Evolutionary conservation across 1,139 yeast species (phyloP).

Genomic region (Hanseniaspora uvarum): DNA sequence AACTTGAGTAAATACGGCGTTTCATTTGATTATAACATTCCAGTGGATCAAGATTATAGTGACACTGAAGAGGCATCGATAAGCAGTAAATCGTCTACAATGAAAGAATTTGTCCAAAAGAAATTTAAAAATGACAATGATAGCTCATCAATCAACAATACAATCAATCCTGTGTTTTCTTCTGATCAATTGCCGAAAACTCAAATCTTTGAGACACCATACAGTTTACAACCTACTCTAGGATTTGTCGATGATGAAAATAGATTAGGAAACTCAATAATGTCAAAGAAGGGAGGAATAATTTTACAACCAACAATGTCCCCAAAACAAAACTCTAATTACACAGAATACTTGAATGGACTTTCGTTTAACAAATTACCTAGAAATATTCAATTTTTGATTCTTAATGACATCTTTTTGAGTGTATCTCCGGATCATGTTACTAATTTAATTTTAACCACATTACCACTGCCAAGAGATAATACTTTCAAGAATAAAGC

Average conservation of each 20-base stretch:
- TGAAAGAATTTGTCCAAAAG: constrained; percentile 7
- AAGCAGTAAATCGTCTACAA: constrained; percentile 4
- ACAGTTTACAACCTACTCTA: constrained; percentile 50
- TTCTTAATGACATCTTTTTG: constrained; percentile 74
- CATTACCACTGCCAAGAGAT: constrained; percentile 75
- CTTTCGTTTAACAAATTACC: constrained; percentile 74
- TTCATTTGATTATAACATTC: constrained; percentile 36
- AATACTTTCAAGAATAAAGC: constrained; percentile 66
- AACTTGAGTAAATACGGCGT: constrained; percentile 52
- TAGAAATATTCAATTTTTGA: constrained; percentile 80
- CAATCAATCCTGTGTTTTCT: constrained; percentile 55
- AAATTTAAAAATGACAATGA: constrained; percentile 12
- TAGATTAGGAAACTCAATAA: constrained; percentile 1
- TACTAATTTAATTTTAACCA: constrained; percentile 69
- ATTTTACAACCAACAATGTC: constrained; percentile 25
- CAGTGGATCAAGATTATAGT: constrained; percentile 20
- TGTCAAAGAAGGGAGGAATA: constrained; percentile 13
- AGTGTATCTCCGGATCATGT: constrained; percentile 41
- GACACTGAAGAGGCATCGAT: constrained; percentile 19
- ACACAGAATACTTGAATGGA: constrained; percentile 32
- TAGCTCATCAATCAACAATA: not conserved
- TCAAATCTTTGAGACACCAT: constrained; percentile 56
- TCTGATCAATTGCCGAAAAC: constrained; percentile 73
- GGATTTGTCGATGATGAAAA: constrained; percentile 39
- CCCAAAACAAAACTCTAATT: constrained; percentile 26